phyloP scores from a whole-genome alignment of 768 basidiomycete species.

The Amanita inopinata region DNA sequence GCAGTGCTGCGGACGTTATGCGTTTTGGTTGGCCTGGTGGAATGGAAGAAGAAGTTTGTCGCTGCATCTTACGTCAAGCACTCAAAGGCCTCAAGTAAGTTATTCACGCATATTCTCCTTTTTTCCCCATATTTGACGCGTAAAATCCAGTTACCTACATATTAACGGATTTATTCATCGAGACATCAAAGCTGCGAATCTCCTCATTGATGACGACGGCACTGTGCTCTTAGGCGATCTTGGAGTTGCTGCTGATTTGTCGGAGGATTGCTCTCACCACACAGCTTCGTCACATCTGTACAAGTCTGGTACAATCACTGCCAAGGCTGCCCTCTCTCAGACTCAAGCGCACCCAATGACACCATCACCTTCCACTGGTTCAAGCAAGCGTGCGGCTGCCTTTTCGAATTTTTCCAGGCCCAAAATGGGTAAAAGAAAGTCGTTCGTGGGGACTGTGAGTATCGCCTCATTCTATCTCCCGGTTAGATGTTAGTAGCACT shows the following conservation, averaged over 20 bases:
- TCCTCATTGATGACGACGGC: constrained; percentile 85
- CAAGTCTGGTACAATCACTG: constrained; percentile 20
- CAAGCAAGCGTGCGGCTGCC: constrained; percentile 10
- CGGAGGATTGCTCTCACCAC: constrained; percentile 45
- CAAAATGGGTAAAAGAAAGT: constrained; percentile 68
- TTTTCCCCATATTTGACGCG: constrained; percentile 3
- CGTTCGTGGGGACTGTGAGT: constrained; percentile 84
- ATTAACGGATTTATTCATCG: constrained; percentile 87
- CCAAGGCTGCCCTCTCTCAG: constrained; percentile 22
- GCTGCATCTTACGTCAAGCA: constrained; percentile 77
- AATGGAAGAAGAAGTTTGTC: constrained; percentile 83
- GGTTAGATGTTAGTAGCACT: background rate
- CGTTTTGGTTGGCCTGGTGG: constrained; percentile 80
- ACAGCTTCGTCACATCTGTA: constrained; percentile 16
- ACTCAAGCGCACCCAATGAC: constrained; percentile 15
- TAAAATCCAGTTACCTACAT: constrained; percentile 61
- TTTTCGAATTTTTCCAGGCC: constrained; percentile 24
- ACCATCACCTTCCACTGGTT: constrained; percentile 14
- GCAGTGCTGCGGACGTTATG: constrained; percentile 81
- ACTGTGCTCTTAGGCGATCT: constrained; percentile 88
- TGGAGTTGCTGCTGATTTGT: constrained; percentile 80
- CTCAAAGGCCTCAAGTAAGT: constrained; percentile 80
- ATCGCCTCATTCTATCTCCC: constrained; percentile 3
- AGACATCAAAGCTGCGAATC: constrained; percentile 89
- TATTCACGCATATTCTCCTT: constrained; percentile 4